These are phyloP conservation scores for Pyricularia grisea DNA, from an alignment of 2,329 filamentous ascomycete genomes.

Conservation along the genomic window DNA sequence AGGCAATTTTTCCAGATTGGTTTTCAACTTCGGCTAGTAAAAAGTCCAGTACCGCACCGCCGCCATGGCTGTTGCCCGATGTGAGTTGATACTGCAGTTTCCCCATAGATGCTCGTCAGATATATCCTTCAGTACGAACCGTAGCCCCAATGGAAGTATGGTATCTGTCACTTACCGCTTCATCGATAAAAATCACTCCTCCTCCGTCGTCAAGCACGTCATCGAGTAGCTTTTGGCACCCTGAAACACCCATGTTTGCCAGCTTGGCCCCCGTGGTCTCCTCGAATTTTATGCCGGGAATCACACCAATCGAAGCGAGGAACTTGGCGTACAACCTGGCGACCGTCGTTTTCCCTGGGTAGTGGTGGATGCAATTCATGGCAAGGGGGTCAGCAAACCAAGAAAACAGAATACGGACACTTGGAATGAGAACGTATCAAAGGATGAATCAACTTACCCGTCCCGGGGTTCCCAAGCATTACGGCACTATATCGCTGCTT, in stretches of 20 bases:
- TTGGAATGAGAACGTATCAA: not conserved
- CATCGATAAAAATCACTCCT: constrained; percentile 68
- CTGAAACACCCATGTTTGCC: constrained; percentile 49
- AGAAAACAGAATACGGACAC: not conserved
- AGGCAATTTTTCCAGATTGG: constrained; percentile 56
- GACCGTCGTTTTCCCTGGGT: constrained; percentile 60
- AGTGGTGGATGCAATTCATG: not conserved
- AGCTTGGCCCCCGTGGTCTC: constrained; percentile 62
- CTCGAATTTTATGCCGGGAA: constrained; percentile 50
- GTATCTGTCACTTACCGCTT: constrained; percentile 36
- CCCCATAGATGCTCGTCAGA: too few relatives aligned
- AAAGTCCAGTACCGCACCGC: constrained; percentile 57
- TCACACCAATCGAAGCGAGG: constrained; percentile 48
- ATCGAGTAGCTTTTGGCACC: constrained; percentile 47
- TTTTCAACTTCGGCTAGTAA: constrained; percentile 68
- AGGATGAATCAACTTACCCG: constrained; percentile 22
- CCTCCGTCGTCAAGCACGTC: constrained; percentile 48
- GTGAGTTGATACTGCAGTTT: constrained; percentile 51
- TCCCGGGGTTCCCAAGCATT: constrained; percentile 66
- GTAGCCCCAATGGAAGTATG: too few relatives aligned
- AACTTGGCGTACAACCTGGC: constrained; percentile 62
- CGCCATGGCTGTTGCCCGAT: constrained; percentile 45
- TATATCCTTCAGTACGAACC: too few relatives aligned
- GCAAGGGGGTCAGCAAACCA: not conserved
- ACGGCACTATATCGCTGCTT: constrained; percentile 52